phyloP scores from a whole-genome alignment of 1,139 yeast species.

The Protomyces arabidopsidicola region DNA sequence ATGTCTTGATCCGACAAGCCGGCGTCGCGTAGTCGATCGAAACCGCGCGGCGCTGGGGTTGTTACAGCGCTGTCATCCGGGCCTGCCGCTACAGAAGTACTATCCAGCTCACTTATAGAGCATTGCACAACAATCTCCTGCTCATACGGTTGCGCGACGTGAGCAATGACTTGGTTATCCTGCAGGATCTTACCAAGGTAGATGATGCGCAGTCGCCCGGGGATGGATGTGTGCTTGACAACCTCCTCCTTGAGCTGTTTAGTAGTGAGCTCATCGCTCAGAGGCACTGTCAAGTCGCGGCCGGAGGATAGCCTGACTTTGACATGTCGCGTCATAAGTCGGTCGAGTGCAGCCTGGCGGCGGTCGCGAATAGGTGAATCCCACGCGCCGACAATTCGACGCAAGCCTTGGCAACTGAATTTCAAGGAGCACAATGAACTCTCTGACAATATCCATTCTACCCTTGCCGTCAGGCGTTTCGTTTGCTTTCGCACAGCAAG shows the following conservation, averaged over 20 bases:
- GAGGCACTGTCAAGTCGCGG: neutral
- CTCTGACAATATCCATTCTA: no score
- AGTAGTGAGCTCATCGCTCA: neutral
- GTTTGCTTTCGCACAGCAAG: no score
- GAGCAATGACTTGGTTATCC: constrained; percentile 26
- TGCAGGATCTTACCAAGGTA: constrained; percentile 29
- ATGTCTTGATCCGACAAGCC: constrained; percentile 29
- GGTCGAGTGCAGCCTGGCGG: no score
- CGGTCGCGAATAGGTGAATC: no score
- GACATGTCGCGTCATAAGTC: neutral
- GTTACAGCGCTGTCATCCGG: neutral
- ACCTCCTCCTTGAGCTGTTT: neutral
- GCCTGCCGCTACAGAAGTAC: neutral
- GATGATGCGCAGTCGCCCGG: constrained; percentile 13
- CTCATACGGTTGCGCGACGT: neutral
- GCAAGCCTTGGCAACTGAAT: no score
- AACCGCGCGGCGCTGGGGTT: constrained; percentile 29
- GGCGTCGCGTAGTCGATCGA: constrained; percentile 31
- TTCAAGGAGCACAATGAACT: no score
- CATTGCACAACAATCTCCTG: neutral
- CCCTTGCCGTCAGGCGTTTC: no score
- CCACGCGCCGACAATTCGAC: no score
- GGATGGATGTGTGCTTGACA: neutral
- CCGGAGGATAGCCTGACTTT: neutral
- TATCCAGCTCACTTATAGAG: neutral